A percentile compares a stretch with the other conserved stretches of the same genome.
These are phyloP conservation scores for Bocquillonia castaneifolia DNA, from an alignment of 441 rosid species.

Conservation along the genomic window DNA sequence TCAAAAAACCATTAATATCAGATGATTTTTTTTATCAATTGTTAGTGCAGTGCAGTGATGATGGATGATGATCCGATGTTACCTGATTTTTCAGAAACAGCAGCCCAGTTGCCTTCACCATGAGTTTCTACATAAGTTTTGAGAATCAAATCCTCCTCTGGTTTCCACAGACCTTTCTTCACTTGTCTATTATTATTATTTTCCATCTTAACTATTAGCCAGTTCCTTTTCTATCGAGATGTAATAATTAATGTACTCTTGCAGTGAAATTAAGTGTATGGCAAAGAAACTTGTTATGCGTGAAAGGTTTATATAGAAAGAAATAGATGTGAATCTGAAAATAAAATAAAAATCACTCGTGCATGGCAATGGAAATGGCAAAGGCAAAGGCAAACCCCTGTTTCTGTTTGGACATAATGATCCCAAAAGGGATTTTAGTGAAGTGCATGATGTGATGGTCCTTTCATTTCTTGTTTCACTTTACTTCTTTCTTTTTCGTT, in stretches of 20 bases:
- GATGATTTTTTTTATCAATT: no score
- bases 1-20: no score
- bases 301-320: conserved; percentile 16
- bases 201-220: conserved; percentile 30
- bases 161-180: conserved; percentile 65
- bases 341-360: conserved; percentile 1
- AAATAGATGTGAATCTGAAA: background rate
- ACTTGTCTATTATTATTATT: conserved; percentile 30
- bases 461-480: conserved; percentile 23
- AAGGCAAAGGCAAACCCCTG: background rate
- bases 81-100: conserved; percentile 54
- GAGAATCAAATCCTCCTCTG: conserved; percentile 63
- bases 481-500: conserved; percentile 25
- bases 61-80: no score
- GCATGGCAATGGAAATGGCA: conserved; percentile 5
- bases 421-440: conserved; percentile 19
- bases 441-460: conserved; percentile 12
- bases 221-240: conserved; percentile 14
- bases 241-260: no score
- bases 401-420: background rate
- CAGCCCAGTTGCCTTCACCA: conserved; percentile 68
- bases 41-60: no score
- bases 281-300: background rate
- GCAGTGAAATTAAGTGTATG: no score
- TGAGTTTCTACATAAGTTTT: conserved; percentile 48